Base-by-base conservation (phyloP, 768 basidiomycete genomes). In the Cubamyces lactineus region DNA sequence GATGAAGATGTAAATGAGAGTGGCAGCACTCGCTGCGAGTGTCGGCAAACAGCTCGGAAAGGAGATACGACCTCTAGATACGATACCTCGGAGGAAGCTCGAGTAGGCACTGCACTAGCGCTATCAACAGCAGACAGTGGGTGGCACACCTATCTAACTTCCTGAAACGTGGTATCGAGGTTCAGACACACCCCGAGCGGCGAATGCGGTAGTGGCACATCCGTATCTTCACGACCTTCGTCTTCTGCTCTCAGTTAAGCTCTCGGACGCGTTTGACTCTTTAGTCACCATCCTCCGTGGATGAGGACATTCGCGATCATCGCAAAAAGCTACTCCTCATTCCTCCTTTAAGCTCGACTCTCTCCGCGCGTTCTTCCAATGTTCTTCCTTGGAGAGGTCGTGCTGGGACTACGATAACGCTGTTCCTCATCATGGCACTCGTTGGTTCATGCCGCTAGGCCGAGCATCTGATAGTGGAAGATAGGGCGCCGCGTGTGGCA, bases 381-480 rank as follows among this genome's bases (percentile, higher is more conserved):
- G 16, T 52, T 53, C 52, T 53, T 39, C 39, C 52, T 53, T 26
- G 12, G 34, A 34, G 34, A 7, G 34, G 6, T 11, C 34, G 34
- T 34, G 34, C 34, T 9, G 34, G 5, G 34, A 4, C 11, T 9
- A 1, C 11, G 34, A 34, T 34, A 34, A 34, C 34, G 5, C 11
- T 11, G 1, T 6, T 9, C 34, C 9, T 34, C 34, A 11, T 11
- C 9, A 9, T 34, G 34, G 34, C 34, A 34, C 34, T 11, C 4
- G 34, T 34, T 34, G 5, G 34, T 34, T 34, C 9, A 34, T 34
- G 34, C 34, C 34, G 34, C 9, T 1, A 11, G 34, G 47, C 46
- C 45, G 55, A 46, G 55, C 55, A 46, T 21, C 55, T 57, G 55
- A 56, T 46, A 46, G 5, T 17, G 21, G 19, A 7, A 46, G 40